Conservation (phyloP, 1,284 basidiomycete species). For the Marasmius sp. region DNA sequence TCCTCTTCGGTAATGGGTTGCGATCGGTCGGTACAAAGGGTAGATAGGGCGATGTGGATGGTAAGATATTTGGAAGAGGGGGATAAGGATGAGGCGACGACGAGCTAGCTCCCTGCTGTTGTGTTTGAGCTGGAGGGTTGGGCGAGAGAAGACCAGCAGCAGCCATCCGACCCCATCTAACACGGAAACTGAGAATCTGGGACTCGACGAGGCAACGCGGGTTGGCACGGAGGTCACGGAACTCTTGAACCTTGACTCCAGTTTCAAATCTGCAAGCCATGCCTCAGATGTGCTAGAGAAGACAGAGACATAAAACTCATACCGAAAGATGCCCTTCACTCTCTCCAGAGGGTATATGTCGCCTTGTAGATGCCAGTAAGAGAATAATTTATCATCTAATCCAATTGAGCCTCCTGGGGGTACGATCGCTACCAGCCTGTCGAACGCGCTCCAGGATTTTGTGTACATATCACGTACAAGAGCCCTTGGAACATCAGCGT, state of each 20-base stretch:
- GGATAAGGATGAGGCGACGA: slow-evolving; percentile 6
- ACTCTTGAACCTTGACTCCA: slow-evolving; percentile 81
- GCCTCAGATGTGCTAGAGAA: too few relatives aligned
- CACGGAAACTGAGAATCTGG: slow-evolving; percentile 74
- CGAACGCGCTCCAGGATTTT: slow-evolving; percentile 87
- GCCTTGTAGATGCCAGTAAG: slow-evolving; percentile 81
- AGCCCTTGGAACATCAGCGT: slow-evolving; percentile 81
- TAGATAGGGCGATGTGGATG: slow-evolving; percentile 54
- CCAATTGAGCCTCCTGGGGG: slow-evolving; percentile 85
- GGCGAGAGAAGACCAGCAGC: slow-evolving; percentile 49
- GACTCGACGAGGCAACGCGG: slow-evolving; percentile 79
- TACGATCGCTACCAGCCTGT: slow-evolving; percentile 79
- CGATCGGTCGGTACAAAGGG: slow-evolving; percentile 76
- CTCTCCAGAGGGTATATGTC: slow-evolving; percentile 71
- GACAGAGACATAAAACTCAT: neutral
- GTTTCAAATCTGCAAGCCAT: slow-evolving; percentile 56
- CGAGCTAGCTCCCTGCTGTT: slow-evolving; percentile 15
- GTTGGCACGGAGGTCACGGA: slow-evolving; percentile 81
- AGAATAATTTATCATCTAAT: slow-evolving; percentile 84
- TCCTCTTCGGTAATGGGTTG: slow-evolving; percentile 56
- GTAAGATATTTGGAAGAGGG: slow-evolving; percentile 26
- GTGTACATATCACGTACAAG: slow-evolving; percentile 87
- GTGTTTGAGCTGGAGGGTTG: slow-evolving; percentile 24
- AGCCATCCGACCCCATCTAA: slow-evolving; percentile 73
- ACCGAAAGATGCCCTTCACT: slow-evolving; percentile 80